These are phyloP conservation scores for Sarocladium oryzae DNA, from an alignment of 2,329 filamentous ascomycete species.

Conservation along the genomic window DNA sequence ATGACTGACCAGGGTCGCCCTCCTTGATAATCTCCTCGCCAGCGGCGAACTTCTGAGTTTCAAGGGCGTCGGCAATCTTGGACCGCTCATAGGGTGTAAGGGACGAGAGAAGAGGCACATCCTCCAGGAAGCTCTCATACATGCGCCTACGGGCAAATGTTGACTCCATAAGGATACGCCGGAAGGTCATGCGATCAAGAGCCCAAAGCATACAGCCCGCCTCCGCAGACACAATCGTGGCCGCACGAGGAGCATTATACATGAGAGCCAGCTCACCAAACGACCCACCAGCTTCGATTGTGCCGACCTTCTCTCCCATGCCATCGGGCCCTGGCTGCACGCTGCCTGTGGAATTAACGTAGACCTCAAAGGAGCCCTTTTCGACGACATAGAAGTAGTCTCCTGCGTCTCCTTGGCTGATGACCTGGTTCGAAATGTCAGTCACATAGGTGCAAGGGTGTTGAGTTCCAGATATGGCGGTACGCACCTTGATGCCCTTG, in stretches of 20 bases:
- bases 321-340: slow-evolving; percentile 76
- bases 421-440: slow-evolving; percentile 52
- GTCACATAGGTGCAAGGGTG: not conserved
- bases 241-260: slow-evolving; percentile 96
- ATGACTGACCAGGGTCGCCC: slow-evolving; percentile 84
- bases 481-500: slow-evolving; percentile 64
- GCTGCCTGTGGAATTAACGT: slow-evolving; percentile 72
- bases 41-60: slow-evolving; percentile 77
- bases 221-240: slow-evolving; percentile 83
- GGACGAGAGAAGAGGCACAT: slow-evolving; percentile 77
- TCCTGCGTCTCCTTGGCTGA: slow-evolving; percentile 88
- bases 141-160: slow-evolving; percentile 93
- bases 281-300: slow-evolving; percentile 79
- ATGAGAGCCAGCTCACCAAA: slow-evolving; percentile 96
- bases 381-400: slow-evolving; percentile 99
- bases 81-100: slow-evolving; percentile 89
- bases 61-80: slow-evolving; percentile 94
- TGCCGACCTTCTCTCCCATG: slow-evolving; percentile 74
- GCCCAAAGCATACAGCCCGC: slow-evolving; percentile 81
- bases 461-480: not conserved
- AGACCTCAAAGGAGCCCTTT: slow-evolving; percentile 81
- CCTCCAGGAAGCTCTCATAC: slow-evolving; percentile 95
- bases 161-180: slow-evolving; percentile 95
- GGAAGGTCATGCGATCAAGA: slow-evolving; percentile 91
- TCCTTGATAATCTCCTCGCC: slow-evolving; percentile 83